These are phyloP conservation scores for Senna siamea DNA, from an alignment of 306 rosid species.

Conservation along the genomic window DNA sequence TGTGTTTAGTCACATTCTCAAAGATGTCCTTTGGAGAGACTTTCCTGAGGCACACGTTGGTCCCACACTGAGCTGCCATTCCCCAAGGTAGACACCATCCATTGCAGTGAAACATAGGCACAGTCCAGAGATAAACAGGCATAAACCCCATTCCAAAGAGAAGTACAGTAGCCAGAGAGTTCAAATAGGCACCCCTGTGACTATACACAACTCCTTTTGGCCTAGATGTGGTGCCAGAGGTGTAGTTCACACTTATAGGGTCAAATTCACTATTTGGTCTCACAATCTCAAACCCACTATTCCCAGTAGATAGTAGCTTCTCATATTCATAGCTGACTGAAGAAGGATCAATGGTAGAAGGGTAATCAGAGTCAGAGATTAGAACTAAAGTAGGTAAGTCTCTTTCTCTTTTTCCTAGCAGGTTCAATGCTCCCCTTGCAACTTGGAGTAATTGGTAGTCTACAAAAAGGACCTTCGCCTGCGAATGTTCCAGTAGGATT, in stretches of 20 bases:
- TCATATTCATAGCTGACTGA: conserved; percentile 64
- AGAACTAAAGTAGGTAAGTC: conserved; percentile 61
- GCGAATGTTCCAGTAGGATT: conserved; percentile 61
- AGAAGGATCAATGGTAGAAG: conserved; percentile 31
- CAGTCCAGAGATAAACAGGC: conserved; percentile 89
- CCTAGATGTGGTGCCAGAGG: conserved; percentile 90
- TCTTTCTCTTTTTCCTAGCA: conserved; percentile 41
- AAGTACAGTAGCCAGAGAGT: conserved; percentile 67
- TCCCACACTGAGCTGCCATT: conserved; percentile 77
- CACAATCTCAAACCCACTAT: conserved; percentile 51
- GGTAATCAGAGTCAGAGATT: conserved; percentile 50
- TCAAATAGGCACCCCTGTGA: conserved; percentile 88
- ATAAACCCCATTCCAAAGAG: conserved; percentile 63
- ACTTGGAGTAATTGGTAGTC: conserved; percentile 67
- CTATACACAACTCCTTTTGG: conserved; percentile 88
- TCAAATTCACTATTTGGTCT: conserved; percentile 77
- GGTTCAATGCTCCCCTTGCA: conserved; percentile 59
- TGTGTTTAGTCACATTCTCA: conserved; percentile 51
- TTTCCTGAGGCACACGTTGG: conserved; percentile 69
- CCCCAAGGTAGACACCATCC: conserved; percentile 97
- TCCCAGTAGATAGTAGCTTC: conserved; percentile 50
- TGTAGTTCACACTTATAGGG: conserved; percentile 81
- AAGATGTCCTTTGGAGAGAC: conserved; percentile 66
- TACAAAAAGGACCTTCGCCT: conserved; percentile 72
- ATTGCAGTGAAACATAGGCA: conserved; percentile 87